Conservation (phyloP, 1,139 yeast genomes). For the Candida sp. region DNA sequence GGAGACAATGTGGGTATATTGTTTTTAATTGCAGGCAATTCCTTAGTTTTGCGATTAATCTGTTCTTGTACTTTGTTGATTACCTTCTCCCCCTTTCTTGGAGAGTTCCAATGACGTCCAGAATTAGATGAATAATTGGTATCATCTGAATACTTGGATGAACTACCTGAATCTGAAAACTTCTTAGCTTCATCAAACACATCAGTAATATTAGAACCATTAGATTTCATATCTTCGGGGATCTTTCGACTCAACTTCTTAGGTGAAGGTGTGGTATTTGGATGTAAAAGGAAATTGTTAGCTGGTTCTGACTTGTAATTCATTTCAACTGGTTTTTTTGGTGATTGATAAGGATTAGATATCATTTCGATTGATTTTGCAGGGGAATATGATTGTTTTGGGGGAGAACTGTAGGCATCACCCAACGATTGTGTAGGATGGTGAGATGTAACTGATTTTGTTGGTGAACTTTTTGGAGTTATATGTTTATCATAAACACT, state of each 20-base stretch:
- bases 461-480: background rate
- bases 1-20: conserved; percentile 6
- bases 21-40: conserved; percentile 7
- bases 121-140: conserved; percentile 36
- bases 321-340: background rate
- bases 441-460: conserved; percentile 3
- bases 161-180: conserved; percentile 14
- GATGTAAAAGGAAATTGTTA: background rate
- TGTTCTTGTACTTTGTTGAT: conserved; percentile 36
- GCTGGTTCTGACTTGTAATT: background rate
- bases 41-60: conserved; percentile 27
- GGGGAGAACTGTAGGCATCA: background rate
- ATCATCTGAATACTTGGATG: conserved; percentile 48
- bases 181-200: conserved; percentile 3
- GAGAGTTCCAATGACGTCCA: conserved; percentile 48
- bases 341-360: background rate
- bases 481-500: background rate
- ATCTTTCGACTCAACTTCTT: background rate
- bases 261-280: background rate
- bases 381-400: background rate
- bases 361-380: background rate
- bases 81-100: conserved; percentile 38
- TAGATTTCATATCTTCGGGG: conserved; percentile 3
- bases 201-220: background rate
- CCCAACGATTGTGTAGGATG: conserved; percentile 1